Percentiles rank a stretch among this genome's conserved stretches.
Conservation (phyloP, 2,329 filamentous ascomycete species). For the Pseudocercospora macadamiae region DNA sequence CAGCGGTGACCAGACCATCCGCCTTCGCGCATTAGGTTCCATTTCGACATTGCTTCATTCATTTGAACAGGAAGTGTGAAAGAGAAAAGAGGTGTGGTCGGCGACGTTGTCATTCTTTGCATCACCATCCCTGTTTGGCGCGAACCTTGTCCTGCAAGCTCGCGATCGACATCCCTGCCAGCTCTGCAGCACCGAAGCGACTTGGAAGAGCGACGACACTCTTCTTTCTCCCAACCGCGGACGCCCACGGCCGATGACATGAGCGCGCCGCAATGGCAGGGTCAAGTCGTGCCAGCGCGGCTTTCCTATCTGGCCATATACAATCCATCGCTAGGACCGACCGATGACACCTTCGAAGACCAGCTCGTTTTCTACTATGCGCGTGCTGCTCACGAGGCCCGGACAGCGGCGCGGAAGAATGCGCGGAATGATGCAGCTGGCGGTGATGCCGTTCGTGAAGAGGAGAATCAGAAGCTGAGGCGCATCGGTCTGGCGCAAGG, state of each 20-base stretch:
- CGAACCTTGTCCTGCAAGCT: too few species aligned
- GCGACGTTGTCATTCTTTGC: too few species aligned
- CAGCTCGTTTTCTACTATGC: conserved; percentile 95
- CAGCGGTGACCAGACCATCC: too few species aligned
- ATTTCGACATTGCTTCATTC: too few species aligned
- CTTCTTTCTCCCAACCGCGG: background rate
- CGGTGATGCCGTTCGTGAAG: conserved; percentile 54
- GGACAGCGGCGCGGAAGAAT: conserved; percentile 27
- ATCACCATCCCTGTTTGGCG: too few species aligned
- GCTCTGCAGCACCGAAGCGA: background rate
- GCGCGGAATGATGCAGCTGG: conserved; percentile 35
- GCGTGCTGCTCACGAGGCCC: conserved; percentile 35
- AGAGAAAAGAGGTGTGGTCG: too few species aligned
- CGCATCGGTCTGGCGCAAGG: conserved; percentile 96
- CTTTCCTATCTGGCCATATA: conserved; percentile 93
- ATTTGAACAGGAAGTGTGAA: too few species aligned
- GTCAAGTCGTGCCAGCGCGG: conserved; percentile 65
- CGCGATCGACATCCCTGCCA: conserved; percentile 4
- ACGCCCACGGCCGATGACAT: conserved; percentile 16
- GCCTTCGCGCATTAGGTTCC: too few species aligned
- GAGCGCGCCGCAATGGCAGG: conserved; percentile 31
- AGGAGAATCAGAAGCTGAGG: conserved; percentile 82
- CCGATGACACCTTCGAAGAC: conserved; percentile 72
- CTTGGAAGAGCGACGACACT: background rate
- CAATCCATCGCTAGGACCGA: conserved; percentile 77